These are phyloP conservation scores for Populus ilicifolia DNA, from an alignment of 345 rosid species.

Conservation along the genomic window DNA sequence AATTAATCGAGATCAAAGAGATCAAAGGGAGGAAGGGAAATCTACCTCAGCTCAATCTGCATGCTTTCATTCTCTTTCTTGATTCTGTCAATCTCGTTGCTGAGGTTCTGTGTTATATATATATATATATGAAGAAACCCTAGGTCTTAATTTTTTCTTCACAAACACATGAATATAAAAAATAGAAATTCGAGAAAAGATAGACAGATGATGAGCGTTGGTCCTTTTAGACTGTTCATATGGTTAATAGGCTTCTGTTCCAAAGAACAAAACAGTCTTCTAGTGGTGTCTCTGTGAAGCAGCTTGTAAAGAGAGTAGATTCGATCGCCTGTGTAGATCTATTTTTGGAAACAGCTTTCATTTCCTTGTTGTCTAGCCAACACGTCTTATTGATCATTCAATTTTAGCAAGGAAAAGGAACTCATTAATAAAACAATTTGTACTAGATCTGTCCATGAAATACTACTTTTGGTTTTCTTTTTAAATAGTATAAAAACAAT, in stretches of 20 bases:
- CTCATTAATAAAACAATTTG: constrained; percentile 9
- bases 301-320: neutral
- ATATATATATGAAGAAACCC: neutral
- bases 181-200: neutral
- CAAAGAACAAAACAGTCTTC: neutral
- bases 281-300: neutral
- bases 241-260: neutral
- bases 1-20: neutral
- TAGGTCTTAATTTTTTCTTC: constrained; percentile 1
- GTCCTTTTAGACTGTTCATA: too few species aligned
- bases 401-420: constrained; percentile 31
- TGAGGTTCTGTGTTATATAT: constrained; percentile 43
- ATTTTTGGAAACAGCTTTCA: constrained; percentile 9
- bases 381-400: neutral
- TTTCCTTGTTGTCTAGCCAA: constrained; percentile 5
- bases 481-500: constrained; percentile 11
- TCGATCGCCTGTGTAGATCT: neutral
- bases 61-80: constrained; percentile 81
- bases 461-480: constrained; percentile 19
- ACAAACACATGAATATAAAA: neutral
- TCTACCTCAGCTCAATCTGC: constrained; percentile 72
- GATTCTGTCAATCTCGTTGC: constrained; percentile 71
- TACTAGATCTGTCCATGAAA: constrained; percentile 44
- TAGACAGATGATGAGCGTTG: neutral
- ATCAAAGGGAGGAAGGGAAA: neutral